phyloP scores from a whole-genome alignment of 805 yeast genomes.

The Barnettozyma siamensis region DNA sequence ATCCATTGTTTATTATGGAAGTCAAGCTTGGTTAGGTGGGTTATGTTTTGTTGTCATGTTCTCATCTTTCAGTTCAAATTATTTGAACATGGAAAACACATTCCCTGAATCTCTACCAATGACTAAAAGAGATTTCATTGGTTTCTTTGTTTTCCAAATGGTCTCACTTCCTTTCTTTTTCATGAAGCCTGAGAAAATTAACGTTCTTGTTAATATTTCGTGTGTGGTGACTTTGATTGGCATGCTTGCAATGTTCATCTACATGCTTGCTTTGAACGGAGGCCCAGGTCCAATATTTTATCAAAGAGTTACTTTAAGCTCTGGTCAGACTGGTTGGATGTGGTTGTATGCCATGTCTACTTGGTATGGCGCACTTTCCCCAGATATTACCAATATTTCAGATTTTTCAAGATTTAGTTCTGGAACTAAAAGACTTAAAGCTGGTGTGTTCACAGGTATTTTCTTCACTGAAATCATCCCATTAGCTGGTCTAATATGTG shows the following conservation, averaged over 20 bases:
- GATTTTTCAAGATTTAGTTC: conserved; percentile 37
- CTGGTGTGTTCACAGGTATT: conserved; percentile 29
- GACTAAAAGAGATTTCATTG: conserved; percentile 37
- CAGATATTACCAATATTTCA: conserved; percentile 35
- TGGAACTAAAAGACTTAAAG: conserved; percentile 21
- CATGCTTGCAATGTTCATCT: conserved; percentile 36
- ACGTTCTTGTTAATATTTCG: conserved; percentile 30
- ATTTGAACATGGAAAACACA: conserved; percentile 32
- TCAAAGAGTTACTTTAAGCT: conserved; percentile 20
- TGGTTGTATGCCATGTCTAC: conserved; percentile 36
- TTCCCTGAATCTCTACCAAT: conserved; percentile 33
- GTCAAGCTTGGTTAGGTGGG: conserved; percentile 41
- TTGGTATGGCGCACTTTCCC: conserved; percentile 36
- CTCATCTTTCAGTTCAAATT: conserved; percentile 31
- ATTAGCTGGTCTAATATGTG: conserved; percentile 34
- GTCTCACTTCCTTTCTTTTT: conserved; percentile 35
- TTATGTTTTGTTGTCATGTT: conserved; percentile 33
- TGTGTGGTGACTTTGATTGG: conserved; percentile 34
- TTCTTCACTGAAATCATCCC: conserved; percentile 35
- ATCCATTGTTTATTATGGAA: conserved; percentile 37
- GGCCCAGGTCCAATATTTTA: conserved; percentile 32
- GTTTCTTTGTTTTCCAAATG: conserved; percentile 40
- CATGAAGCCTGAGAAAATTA: conserved; percentile 40
- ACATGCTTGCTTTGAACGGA: conserved; percentile 28
- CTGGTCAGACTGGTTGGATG: conserved; percentile 32